Conservation (phyloP, 495 filamentous ascomycete species). For the Talaromyces wortmannii region DNA sequence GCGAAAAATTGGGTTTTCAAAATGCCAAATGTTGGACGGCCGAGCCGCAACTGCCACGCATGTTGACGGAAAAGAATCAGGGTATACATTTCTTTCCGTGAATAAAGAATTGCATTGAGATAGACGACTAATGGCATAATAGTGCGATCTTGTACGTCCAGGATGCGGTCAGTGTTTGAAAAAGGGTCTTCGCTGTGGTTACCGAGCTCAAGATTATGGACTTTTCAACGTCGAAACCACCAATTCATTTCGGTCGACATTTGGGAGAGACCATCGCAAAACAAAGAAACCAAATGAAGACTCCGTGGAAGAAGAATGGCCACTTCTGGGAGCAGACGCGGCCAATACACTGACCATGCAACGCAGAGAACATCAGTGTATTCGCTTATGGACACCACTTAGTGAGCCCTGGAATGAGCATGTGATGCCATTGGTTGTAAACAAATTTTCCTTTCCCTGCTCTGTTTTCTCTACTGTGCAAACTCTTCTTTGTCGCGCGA, state of each 20-base stretch:
- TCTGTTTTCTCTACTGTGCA: background rate
- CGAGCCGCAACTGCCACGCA: background rate
- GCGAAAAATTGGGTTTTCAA: background rate
- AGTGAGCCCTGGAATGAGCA: background rate
- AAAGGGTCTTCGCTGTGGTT: background rate
- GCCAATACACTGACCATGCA: no score
- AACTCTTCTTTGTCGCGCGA: background rate
- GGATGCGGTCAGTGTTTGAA: background rate
- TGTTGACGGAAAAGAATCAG: background rate
- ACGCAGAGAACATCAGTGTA: no score
- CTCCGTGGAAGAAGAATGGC: background rate
- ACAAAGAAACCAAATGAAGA: no score
- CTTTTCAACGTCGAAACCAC: background rate
- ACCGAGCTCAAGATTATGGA: background rate
- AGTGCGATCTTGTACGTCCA: background rate
- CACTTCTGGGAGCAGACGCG: background rate
- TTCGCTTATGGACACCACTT: background rate
- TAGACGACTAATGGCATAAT: background rate
- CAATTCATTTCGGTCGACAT: background rate
- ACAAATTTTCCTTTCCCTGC: background rate
- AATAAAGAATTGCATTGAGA: background rate
- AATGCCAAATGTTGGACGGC: background rate
- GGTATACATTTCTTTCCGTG: background rate
- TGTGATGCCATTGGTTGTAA: background rate
- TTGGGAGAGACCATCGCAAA: background rate